Evolutionary conservation across 2,329 filamentous ascomycete species (phyloP).

Genomic region (Penicillium sp.): DNA sequence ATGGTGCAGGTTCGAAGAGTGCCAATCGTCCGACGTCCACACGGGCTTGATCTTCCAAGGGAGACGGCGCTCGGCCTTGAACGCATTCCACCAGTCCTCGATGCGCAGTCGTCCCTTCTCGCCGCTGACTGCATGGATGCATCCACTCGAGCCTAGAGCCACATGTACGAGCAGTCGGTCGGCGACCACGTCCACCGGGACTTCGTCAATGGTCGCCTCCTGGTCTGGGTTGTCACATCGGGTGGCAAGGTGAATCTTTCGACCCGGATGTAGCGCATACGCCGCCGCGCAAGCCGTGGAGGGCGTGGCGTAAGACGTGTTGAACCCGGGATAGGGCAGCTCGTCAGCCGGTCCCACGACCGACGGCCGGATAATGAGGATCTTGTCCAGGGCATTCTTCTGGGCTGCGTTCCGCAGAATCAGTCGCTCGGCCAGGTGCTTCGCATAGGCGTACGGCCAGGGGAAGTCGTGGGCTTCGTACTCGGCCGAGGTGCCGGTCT

Average conservation of each 20-base stretch:
- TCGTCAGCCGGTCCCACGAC: slow-evolving; percentile 24
- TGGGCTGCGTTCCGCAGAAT: slow-evolving; percentile 17
- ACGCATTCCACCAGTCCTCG: slow-evolving; percentile 23
- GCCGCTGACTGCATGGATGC: slow-evolving; percentile 23
- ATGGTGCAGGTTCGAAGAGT: slow-evolving; percentile 20
- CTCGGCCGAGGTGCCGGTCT: slow-evolving; percentile 16
- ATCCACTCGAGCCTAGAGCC: slow-evolving; percentile 18
- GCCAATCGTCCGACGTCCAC: slow-evolving; percentile 20
- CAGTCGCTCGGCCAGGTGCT: slow-evolving; percentile 18
- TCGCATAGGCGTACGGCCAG: slow-evolving; percentile 20
- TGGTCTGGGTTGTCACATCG: slow-evolving; percentile 18
- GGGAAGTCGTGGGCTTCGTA: slow-evolving; percentile 19
- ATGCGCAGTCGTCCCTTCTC: slow-evolving; percentile 16
- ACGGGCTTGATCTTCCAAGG: slow-evolving; percentile 19
- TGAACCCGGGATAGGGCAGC: slow-evolving; percentile 22
- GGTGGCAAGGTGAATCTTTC: slow-evolving; percentile 15
- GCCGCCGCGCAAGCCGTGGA: slow-evolving; percentile 19
- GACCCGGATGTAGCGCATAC: slow-evolving; percentile 21
- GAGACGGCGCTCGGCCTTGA: slow-evolving; percentile 20
- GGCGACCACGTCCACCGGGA: slow-evolving; percentile 26
- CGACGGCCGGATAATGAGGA: slow-evolving; percentile 26
- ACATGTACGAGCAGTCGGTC: slow-evolving; percentile 22
- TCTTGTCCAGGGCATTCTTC: slow-evolving; percentile 16
- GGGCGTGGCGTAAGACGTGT: slow-evolving; percentile 16
- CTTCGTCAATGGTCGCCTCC: slow-evolving; percentile 25